Percentiles rank a stretch among this genome's conserved stretches.
Evolutionary conservation across 2,329 filamentous ascomycete species (phyloP).

Genomic region (Microcyclospora pomicola): DNA sequence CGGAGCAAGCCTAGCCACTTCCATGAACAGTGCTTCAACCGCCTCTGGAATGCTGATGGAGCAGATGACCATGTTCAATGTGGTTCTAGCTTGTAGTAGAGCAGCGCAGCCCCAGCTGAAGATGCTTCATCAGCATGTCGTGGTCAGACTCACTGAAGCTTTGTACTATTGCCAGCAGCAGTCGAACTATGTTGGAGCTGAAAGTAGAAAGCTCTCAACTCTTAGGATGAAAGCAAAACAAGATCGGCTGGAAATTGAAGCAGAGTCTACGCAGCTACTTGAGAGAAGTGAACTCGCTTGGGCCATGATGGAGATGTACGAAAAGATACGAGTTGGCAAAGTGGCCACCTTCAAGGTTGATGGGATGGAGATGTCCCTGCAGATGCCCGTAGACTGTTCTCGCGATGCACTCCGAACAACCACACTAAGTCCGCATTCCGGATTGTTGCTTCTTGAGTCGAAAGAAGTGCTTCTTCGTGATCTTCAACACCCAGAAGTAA

Average conservation of each 20-base stretch:
- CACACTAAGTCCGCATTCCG: conserved; percentile 53
- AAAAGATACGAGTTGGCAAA: conserved; percentile 8
- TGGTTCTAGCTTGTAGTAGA: conserved; percentile 57
- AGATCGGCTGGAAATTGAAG: conserved; percentile 24
- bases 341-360: conserved; percentile 40
- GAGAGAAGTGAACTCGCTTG: conserved; percentile 20
- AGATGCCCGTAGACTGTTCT: conserved; percentile 38
- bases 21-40: conserved; percentile 18
- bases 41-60: conserved; percentile 21
- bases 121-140: conserved; percentile 74
- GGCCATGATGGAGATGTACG: conserved; percentile 18
- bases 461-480: conserved; percentile 64
- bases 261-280: conserved; percentile 13
- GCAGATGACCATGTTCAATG: conserved; percentile 94
- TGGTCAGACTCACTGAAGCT: conserved; percentile 83
- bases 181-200: conserved; percentile 80
- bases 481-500: conserved; percentile 57
- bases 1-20: conserved; percentile 13
- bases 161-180: conserved; percentile 86
- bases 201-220: conserved; percentile 68
- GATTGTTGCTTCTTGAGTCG: conserved; percentile 70
- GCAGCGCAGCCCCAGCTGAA: conserved; percentile 58
- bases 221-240: conserved; percentile 74
- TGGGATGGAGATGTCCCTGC: conserved; percentile 53
- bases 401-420: conserved; percentile 36